These are phyloP conservation scores for Cyberlindnera subsufficiens DNA, from an alignment of 805 yeast species.

Conservation along the genomic window DNA sequence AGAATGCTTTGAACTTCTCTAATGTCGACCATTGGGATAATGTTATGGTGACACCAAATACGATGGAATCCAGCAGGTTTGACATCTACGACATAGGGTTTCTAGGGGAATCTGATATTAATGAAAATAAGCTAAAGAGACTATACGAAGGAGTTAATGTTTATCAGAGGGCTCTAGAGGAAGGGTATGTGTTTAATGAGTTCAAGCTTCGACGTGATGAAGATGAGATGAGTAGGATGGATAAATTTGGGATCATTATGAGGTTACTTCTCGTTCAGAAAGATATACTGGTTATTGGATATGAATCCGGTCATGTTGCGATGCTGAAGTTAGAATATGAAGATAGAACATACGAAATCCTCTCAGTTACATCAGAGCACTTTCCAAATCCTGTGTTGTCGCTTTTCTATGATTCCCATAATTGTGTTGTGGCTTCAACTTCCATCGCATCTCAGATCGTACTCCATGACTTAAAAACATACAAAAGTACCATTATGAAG, in stretches of 20 bases:
- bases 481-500: conserved; percentile 2
- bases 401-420: conserved; percentile 26
- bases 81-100: conserved; percentile 48
- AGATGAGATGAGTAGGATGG: conserved; percentile 13
- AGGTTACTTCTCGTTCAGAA: conserved; percentile 34
- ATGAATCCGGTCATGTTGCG: conserved; percentile 64
- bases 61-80: conserved; percentile 54
- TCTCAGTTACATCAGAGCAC: conserved; percentile 26
- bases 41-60: conserved; percentile 52
- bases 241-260: conserved; percentile 66
- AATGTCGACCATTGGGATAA: conserved; percentile 41
- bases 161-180: conserved; percentile 7
- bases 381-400: conserved; percentile 53
- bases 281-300: conserved; percentile 46
- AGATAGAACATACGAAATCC: conserved; percentile 3
- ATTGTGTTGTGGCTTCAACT: conserved; percentile 32
- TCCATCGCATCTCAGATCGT: conserved; percentile 42
- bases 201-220: conserved; percentile 9
- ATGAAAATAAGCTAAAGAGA: conserved; percentile 18
- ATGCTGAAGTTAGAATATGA: conserved; percentile 21
- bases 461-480: conserved; percentile 20
- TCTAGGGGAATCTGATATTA: conserved; percentile 6
- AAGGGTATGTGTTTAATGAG: conserved; percentile 15
- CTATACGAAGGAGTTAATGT: conserved; percentile 20
- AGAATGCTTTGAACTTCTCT: conserved; percentile 69